phyloP scores from a whole-genome alignment of 2,329 filamentous ascomycete genomes.

The Trichoderma oligosporum region DNA sequence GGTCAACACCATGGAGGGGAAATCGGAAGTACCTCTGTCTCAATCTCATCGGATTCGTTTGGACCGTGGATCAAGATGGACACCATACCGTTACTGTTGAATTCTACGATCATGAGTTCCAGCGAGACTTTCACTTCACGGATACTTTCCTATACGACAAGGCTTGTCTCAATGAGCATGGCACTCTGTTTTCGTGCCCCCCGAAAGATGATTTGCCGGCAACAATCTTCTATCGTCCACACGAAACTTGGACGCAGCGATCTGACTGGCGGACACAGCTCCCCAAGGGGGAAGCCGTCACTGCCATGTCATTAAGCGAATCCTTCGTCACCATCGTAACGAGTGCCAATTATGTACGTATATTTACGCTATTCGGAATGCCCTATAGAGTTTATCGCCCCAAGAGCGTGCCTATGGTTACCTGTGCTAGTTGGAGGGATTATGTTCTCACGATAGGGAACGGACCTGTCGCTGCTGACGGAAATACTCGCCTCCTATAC shows the following conservation, averaged over 20 bases:
- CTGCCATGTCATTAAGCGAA: constrained; percentile 84
- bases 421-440: constrained; percentile 90
- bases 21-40: constrained; percentile 91
- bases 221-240: constrained; percentile 90
- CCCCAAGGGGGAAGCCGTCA: constrained; percentile 81
- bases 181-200: constrained; percentile 79
- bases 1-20: constrained; percentile 92
- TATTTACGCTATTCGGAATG: constrained; percentile 90
- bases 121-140: constrained; percentile 95
- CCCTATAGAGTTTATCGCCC: constrained; percentile 86
- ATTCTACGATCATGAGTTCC: constrained; percentile 91
- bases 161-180: constrained; percentile 82
- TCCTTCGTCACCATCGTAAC: constrained; percentile 90
- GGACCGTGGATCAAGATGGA: constrained; percentile 93
- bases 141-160: constrained; percentile 96
- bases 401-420: constrained; percentile 85
- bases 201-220: constrained; percentile 64
- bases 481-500: constrained; percentile 75
- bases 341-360: constrained; percentile 78
- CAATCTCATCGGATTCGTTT: constrained; percentile 90
- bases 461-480: constrained; percentile 75
- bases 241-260: constrained; percentile 92
- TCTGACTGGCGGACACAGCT: constrained; percentile 86
- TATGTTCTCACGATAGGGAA: constrained; percentile 97
- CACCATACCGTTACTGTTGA: constrained; percentile 94